These are phyloP conservation scores for Lignosus rhinocerotis DNA, from an alignment of 1,284 basidiomycete species.

Conservation along the genomic window DNA sequence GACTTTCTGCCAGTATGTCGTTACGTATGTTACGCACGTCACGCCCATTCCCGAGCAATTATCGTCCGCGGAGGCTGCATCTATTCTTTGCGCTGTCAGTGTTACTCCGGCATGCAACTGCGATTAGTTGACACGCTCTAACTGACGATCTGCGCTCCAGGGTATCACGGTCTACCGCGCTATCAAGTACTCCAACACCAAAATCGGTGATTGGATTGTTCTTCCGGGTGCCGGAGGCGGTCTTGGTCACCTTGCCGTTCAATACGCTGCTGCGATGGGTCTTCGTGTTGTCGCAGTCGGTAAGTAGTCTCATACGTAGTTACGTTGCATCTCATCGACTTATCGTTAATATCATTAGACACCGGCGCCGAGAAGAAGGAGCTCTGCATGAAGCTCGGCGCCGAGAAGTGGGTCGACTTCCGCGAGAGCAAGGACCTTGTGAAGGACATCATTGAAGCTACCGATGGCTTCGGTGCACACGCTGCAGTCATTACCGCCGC, in stretches of 20 bases:
- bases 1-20: constrained; percentile 82
- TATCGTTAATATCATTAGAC: constrained; percentile 38
- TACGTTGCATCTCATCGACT: not conserved
- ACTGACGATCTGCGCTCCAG: constrained; percentile 32
- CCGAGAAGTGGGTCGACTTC: constrained; percentile 83
- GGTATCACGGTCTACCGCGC: constrained; percentile 85
- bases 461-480: constrained; percentile 76
- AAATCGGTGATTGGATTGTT: constrained; percentile 80
- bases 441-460: constrained; percentile 60
- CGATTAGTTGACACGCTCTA: not conserved
- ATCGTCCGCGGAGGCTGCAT: constrained; percentile 71
- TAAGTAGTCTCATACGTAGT: constrained; percentile 22
- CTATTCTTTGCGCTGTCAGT: constrained; percentile 78
- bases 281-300: constrained; percentile 81
- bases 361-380: constrained; percentile 76
- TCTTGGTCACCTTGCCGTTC: constrained; percentile 73
- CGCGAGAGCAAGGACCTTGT: constrained; percentile 62
- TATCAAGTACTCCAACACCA: constrained; percentile 71
- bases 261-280: constrained; percentile 77
- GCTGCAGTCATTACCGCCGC: constrained; percentile 71
- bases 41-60: constrained; percentile 75
- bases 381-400: constrained; percentile 70
- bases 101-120: constrained; percentile 6
- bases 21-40: constrained; percentile 43
- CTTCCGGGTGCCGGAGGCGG: constrained; percentile 81